Base-by-base conservation (phyloP, 1,284 basidiomycete species). In the Tylopilus orsonianus region DNA sequence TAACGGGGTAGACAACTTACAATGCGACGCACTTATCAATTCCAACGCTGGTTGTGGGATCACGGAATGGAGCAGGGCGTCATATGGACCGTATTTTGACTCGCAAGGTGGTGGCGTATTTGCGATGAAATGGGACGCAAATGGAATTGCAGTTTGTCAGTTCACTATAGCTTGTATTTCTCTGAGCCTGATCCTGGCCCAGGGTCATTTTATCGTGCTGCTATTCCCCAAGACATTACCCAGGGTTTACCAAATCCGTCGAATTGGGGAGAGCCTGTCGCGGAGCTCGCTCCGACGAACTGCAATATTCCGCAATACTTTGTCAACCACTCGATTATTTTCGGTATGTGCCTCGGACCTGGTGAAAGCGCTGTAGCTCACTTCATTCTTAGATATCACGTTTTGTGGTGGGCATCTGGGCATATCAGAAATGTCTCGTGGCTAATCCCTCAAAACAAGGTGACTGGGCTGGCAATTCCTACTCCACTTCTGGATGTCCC, bases 391-490 rank as follows among this genome's bases (percentile, higher is more conserved):
- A 87, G 87, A 90, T 64, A 90, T 90, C 53, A 90, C 87, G 9
- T 88, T 90, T 58, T 90, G 87, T 57, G 87, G 85, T 83, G 53
- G 69, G 52, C 35, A 33, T 36, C 27, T 32, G 16, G 24, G 4
- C 8, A 29, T 16, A n/a, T 37, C 10, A 14, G n/a, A 12, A 18
- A 26, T n/a, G 20, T 23, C 41, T n/a, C 8, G n/a, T 19, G 14
- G 8, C 40, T 58, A 24, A 62, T 40, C 29, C 7, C n/a, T 52
- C 34, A 20, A 41, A 50, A 41, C 22, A 50, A 85, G 86, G 88
- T 55, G 87, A 88, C 65, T 90, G 87, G 87, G 89, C 87, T 5
- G 88, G 87, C 34, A 85, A 87, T 61, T 81, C 82, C 3, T 90
- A 87, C 59, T 74, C 77, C 8, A 83, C 81, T 5, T 81, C 85